These are phyloP conservation scores for Crataegus laevigata DNA, from an alignment of 306 rosid genomes.

Conservation along the genomic window DNA sequence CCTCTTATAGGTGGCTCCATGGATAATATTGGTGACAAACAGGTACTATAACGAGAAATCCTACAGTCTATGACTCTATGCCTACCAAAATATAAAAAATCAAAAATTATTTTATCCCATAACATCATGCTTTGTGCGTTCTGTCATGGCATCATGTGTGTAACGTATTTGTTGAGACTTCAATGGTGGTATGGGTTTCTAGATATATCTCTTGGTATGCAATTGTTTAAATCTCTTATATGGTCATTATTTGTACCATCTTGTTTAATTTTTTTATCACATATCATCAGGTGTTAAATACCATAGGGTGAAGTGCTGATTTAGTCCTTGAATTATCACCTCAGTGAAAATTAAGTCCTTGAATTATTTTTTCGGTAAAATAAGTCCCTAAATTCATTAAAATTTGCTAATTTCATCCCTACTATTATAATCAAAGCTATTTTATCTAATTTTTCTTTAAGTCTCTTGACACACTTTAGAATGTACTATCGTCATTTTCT, in stretches of 20 bases:
- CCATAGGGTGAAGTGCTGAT: too few species aligned
- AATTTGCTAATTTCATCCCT: too few species aligned
- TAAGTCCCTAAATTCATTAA: too few species aligned
- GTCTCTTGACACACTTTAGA: too few species aligned
- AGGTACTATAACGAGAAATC: slow-evolving; percentile 39
- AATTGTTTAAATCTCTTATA: background rate
- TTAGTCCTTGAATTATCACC: too few species aligned
- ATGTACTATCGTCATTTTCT: too few species aligned
- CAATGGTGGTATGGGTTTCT: background rate
- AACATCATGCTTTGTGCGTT: background rate
- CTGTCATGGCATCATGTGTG: background rate
- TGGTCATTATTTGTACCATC: background rate
- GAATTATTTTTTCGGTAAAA: too few species aligned
- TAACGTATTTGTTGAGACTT: background rate
- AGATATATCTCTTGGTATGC: slow-evolving; percentile 2
- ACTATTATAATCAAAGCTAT: too few species aligned
- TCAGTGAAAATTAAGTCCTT: too few species aligned
- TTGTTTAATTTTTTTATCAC: background rate
- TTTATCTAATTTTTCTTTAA: too few species aligned
- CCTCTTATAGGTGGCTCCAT: slow-evolving; percentile 53
- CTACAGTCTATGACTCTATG: background rate
- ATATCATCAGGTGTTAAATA: background rate
- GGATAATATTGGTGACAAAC: slow-evolving; percentile 57
- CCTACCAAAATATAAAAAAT: background rate
- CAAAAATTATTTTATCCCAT: background rate